These are phyloP conservation scores for Pyrenula massariospora DNA, from an alignment of 495 filamentous ascomycete species.

Conservation along the genomic window DNA sequence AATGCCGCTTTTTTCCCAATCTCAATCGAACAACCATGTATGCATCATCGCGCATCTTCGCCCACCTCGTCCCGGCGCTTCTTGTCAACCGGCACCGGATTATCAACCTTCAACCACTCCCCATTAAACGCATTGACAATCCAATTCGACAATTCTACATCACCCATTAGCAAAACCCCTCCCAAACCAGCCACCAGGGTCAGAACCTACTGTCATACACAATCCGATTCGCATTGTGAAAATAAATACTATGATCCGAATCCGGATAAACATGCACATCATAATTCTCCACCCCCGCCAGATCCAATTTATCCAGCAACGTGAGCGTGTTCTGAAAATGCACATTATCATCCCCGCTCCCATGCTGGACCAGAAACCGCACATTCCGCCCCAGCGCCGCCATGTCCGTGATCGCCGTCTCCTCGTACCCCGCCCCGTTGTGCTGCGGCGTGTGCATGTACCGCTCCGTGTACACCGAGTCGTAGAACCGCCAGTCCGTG, in stretches of 20 bases:
- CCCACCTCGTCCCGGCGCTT: not conserved
- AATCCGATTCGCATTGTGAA: conserved; percentile 85
- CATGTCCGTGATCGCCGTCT: conserved; percentile 60
- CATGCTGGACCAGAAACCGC: conserved; percentile 90
- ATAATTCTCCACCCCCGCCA: conserved; percentile 81
- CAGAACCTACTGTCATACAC: conserved; percentile 79
- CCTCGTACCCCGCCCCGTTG: conserved; percentile 67
- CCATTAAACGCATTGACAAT: conserved; percentile 96
- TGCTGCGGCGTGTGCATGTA: conserved; percentile 90
- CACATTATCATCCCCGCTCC: conserved; percentile 90
- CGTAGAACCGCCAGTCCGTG: conserved; percentile 91
- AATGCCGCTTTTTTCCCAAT: too few relatives aligned
- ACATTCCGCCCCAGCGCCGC: conserved; percentile 58
- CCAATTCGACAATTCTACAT: conserved; percentile 75
- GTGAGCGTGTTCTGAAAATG: conserved; percentile 88
- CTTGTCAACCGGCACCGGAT: conserved; percentile 45
- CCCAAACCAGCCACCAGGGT: conserved; percentile 3
- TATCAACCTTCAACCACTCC: conserved; percentile 71
- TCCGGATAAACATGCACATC: conserved; percentile 95
- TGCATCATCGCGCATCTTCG: too few relatives aligned
- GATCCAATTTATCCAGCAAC: conserved; percentile 75
- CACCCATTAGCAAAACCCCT: conserved; percentile 14
- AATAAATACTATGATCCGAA: conserved; percentile 88
- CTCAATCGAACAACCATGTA: too few relatives aligned
- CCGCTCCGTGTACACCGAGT: conserved; percentile 89